Conservation (phyloP, 192 early-diverging fungal genomes). For the Rhizophagus prolifer region DNA sequence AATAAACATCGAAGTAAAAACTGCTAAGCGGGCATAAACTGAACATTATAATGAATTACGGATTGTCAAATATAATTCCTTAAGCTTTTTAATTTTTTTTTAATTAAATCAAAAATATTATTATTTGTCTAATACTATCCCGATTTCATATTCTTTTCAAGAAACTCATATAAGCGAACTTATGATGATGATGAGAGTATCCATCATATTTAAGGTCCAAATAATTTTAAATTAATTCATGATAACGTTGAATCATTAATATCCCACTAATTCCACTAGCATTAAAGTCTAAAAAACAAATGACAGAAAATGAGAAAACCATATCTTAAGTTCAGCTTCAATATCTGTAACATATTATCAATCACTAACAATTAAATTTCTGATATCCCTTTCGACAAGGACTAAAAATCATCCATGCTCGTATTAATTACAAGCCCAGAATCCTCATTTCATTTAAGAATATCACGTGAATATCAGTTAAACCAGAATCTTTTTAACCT, state of each 20-base stretch:
- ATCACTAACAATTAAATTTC: not conserved
- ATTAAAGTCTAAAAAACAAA: too few species aligned
- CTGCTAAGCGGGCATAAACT: too few species aligned
- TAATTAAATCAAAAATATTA: too few species aligned
- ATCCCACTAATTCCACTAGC: too few species aligned
- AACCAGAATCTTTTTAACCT: not conserved
- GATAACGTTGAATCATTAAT: too few species aligned
- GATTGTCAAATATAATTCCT: too few species aligned
- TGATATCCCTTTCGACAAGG: not conserved
- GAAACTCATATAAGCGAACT: constrained; percentile 10
- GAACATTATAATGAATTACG: too few species aligned
- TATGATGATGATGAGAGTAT: not conserved
- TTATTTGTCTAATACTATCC: not conserved
- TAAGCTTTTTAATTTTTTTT: too few species aligned
- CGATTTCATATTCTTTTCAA: not conserved
- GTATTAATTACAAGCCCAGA: not conserved
- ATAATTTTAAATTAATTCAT: not conserved
- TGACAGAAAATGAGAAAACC: not conserved
- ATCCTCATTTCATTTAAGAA: not conserved
- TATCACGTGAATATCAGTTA: not conserved
- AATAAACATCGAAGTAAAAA: too few species aligned
- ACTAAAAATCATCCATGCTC: not conserved
- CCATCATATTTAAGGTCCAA: not conserved
- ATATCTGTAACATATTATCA: not conserved
- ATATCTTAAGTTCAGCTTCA: not conserved